Evolutionary conservation across 2,329 filamentous ascomycete genomes (phyloP).

Genomic region (Beauveria rudraprayagi): DNA sequence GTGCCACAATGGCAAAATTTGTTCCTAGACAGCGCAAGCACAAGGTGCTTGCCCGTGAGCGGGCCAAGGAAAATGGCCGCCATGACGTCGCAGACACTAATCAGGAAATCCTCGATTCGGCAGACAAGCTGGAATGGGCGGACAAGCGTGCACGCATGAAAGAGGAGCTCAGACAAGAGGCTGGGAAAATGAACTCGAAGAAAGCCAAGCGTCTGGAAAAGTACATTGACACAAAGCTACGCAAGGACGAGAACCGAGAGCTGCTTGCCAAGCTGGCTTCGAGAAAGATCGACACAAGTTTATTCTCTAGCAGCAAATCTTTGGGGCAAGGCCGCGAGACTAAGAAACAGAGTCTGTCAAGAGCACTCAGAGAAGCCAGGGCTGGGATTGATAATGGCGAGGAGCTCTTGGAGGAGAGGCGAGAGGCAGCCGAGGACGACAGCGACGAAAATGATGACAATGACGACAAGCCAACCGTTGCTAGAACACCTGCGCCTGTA

Average conservation of each 20-base stretch:
- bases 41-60: slow-evolving; percentile 58
- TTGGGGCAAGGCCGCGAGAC: slow-evolving; percentile 66
- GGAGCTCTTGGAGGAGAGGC: slow-evolving; percentile 42
- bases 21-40: slow-evolving; percentile 60
- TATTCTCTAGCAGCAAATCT: slow-evolving; percentile 69
- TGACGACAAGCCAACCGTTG: slow-evolving; percentile 14
- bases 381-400: slow-evolving; percentile 52
- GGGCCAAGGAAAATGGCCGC: slow-evolving; percentile 35
- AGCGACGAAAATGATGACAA: slow-evolving; percentile 22
- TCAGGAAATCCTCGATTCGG: slow-evolving; percentile 36
- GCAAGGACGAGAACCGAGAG: slow-evolving; percentile 83
- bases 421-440: slow-evolving; percentile 21
- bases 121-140: slow-evolving; percentile 37
- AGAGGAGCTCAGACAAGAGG: slow-evolving; percentile 43
- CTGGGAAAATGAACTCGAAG: slow-evolving; percentile 51
- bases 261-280: slow-evolving; percentile 76
- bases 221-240: slow-evolving; percentile 80
- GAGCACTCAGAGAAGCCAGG: slow-evolving; percentile 55
- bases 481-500: slow-evolving; percentile 5
- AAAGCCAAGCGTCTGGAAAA: slow-evolving; percentile 61
- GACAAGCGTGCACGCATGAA: slow-evolving; percentile 48
- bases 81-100: slow-evolving; percentile 32
- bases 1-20: slow-evolving; percentile 43
- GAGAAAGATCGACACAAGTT: slow-evolving; percentile 71
- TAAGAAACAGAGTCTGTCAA: slow-evolving; percentile 59